phyloP scores from a whole-genome alignment of 495 filamentous ascomycete species.

The Penicillium coprophilum region DNA sequence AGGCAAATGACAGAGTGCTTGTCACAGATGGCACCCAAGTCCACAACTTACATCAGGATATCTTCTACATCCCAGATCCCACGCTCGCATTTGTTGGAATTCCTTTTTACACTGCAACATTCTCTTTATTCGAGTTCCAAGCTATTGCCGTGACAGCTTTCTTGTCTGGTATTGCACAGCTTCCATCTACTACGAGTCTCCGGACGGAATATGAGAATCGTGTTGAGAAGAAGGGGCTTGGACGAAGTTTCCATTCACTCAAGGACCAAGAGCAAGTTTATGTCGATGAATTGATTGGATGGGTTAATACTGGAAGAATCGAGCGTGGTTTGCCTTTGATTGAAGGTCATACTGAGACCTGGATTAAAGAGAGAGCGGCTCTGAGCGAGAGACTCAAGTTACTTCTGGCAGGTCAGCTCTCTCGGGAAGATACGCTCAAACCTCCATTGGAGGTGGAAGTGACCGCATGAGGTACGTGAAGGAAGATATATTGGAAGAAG shows the following conservation, averaged over 20 bases:
- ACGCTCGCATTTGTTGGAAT: conserved; percentile 61
- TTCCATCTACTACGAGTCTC: conserved; percentile 52
- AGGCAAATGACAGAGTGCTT: conserved; percentile 51
- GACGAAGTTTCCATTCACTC: conserved; percentile 56
- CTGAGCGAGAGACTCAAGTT: conserved; percentile 29
- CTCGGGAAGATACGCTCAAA: conserved; percentile 1
- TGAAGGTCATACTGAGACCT: conserved; percentile 46
- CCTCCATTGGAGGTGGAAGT: conserved; percentile 10
- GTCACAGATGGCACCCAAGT: conserved; percentile 63
- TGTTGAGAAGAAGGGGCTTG: conserved; percentile 45
- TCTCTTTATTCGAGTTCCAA: conserved; percentile 66
- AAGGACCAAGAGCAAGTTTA: conserved; percentile 53
- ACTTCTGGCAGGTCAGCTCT: conserved; percentile 13
- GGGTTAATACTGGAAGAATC: conserved; percentile 49
- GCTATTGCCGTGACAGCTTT: conserved; percentile 58
- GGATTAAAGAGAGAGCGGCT: conserved; percentile 37
- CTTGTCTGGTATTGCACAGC: conserved; percentile 48
- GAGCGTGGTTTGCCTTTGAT: conserved; percentile 33
- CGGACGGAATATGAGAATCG: conserved; percentile 50
- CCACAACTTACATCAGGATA: conserved; percentile 67
- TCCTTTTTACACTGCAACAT: conserved; percentile 60
- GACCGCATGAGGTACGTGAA: conserved; percentile 8
- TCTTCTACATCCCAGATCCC: conserved; percentile 66
- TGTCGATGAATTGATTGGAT: conserved; percentile 52
- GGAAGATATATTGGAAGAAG: neutral